Evolutionary conservation across 768 basidiomycete genomes (phyloP).

Genomic region (Termitomyces sp.): DNA sequence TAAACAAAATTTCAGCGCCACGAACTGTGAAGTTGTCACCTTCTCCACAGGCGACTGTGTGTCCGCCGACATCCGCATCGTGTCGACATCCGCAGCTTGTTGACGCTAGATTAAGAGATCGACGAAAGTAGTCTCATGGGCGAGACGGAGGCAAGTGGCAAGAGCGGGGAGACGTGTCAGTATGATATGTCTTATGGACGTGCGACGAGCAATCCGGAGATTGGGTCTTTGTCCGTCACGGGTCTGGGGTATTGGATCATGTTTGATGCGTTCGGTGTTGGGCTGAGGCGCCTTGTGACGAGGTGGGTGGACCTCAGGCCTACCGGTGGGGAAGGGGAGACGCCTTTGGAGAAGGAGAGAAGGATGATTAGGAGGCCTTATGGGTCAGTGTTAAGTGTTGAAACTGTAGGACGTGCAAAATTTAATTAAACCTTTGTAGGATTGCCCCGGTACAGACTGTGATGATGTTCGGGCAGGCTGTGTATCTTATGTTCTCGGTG

Average conservation of each 20-base stretch:
- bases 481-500: constrained; percentile 92
- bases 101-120: too few relatives aligned
- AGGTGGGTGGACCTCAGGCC: constrained; percentile 31
- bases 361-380: constrained; percentile 59
- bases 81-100: too few relatives aligned
- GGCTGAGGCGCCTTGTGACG: constrained; percentile 40
- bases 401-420: neutral
- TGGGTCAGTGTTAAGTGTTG: constrained; percentile 20
- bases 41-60: too few relatives aligned
- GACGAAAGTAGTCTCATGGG: too few relatives aligned
- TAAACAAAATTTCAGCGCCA: constrained; percentile 10
- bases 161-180: too few relatives aligned
- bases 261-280: constrained; percentile 87
- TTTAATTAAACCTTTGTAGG: constrained; percentile 26
- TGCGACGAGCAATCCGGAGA: constrained; percentile 21
- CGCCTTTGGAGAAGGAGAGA: constrained; percentile 23
- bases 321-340: constrained; percentile 12
- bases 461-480: constrained; percentile 80
- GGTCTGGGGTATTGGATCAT: constrained; percentile 96
- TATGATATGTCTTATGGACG: too few relatives aligned
- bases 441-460: constrained; percentile 66
- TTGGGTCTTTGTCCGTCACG: constrained; percentile 84
- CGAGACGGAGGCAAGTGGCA: too few relatives aligned
- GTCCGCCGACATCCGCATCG: too few relatives aligned
- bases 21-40: neutral